Percentiles rank a stretch among this genome's conserved stretches.
These are phyloP conservation scores for Solanum bukasovii DNA, from an alignment of 257 asterid species.

Conservation along the genomic window DNA sequence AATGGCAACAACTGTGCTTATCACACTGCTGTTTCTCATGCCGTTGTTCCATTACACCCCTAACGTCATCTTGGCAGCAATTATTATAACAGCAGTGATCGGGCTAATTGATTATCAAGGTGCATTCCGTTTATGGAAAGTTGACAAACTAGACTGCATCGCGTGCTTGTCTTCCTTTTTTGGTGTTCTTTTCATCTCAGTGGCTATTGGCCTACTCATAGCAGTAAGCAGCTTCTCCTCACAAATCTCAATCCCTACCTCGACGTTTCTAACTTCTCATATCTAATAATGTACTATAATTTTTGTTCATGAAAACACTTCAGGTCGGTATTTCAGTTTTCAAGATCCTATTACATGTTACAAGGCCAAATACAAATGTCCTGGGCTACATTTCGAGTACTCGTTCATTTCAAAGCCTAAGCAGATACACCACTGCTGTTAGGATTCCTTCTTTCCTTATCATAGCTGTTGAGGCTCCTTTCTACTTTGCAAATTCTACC, in stretches of 20 bases:
- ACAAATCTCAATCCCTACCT: neutral
- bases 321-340: constrained; percentile 88
- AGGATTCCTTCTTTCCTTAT: constrained; percentile 64
- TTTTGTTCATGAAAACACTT: neutral
- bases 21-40: constrained; percentile 76
- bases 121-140: constrained; percentile 70
- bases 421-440: constrained; percentile 51
- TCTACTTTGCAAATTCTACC: constrained; percentile 79
- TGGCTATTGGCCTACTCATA: constrained; percentile 84
- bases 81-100: constrained; percentile 82
- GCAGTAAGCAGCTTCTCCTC: constrained; percentile 54
- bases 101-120: constrained; percentile 84
- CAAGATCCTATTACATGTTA: constrained; percentile 79
- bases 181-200: constrained; percentile 93
- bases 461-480: constrained; percentile 68
- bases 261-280: neutral
- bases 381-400: constrained; percentile 78
- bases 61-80: constrained; percentile 72
- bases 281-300: neutral
- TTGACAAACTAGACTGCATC: constrained; percentile 81
- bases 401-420: constrained; percentile 51
- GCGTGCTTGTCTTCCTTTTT: constrained; percentile 77
- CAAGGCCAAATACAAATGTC: constrained; percentile 66
- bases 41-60: constrained; percentile 86
- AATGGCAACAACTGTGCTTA: constrained; percentile 73